These are phyloP conservation scores for Lepidopterella palustris DNA, from an alignment of 495 filamentous ascomycete species.

Conservation along the genomic window DNA sequence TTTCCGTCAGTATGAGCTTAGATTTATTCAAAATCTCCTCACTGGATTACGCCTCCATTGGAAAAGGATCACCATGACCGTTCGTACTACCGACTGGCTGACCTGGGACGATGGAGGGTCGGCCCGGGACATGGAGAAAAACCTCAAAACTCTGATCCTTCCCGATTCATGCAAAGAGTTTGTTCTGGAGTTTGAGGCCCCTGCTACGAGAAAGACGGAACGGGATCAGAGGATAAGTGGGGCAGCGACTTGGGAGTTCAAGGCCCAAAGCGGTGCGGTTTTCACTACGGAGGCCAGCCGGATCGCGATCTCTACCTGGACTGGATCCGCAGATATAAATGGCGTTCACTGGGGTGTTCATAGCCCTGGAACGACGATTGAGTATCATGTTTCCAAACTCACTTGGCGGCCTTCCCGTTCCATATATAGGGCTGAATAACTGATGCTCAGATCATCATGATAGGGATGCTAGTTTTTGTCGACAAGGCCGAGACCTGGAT, in stretches of 20 bases:
- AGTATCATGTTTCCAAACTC: not conserved
- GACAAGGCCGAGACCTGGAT: no score
- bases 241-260: not conserved
- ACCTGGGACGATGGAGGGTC: not conserved
- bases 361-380: not conserved
- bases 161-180: not conserved
- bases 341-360: not conserved
- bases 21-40: not conserved
- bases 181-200: not conserved
- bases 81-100: not conserved
- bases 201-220: not conserved
- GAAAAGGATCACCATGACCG: not conserved
- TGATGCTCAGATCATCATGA: no score
- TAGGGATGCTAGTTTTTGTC: no score
- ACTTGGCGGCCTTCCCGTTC: not conserved
- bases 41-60: not conserved
- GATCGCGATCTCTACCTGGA: not conserved
- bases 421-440: no score
- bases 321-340: not conserved
- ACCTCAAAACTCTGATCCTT: not conserved
- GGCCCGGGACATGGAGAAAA: not conserved
- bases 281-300: not conserved
- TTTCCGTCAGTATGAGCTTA: not conserved
- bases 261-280: not conserved
- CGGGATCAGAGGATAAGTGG: not conserved